A percentile compares a stretch with the other conserved stretches of the same genome.
Conservation (phyloP, 2,329 filamentous ascomycete species). For the Boeremia exigua region DNA sequence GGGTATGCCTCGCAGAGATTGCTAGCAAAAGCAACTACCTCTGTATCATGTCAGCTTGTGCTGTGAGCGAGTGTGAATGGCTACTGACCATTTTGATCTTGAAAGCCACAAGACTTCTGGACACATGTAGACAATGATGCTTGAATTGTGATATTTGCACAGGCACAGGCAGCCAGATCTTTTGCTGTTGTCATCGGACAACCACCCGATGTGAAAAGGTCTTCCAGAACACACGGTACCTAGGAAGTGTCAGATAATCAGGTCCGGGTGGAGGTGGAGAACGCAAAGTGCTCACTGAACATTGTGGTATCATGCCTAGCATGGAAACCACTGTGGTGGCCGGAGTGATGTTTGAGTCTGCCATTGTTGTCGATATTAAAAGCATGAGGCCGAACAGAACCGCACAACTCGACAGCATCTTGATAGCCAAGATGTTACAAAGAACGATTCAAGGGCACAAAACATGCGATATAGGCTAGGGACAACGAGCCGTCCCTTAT, state of each 20-base stretch:
- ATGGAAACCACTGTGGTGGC: slow-evolving; percentile 16
- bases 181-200: slow-evolving; percentile 19
- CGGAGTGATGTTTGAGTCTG: background rate
- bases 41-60: slow-evolving; percentile 6
- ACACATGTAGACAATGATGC: slow-evolving; percentile 16
- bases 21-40: slow-evolving; percentile 9
- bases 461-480: background rate
- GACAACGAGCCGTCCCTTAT: slow-evolving; percentile 1
- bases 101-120: slow-evolving; percentile 14
- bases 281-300: slow-evolving; percentile 9
- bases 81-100: slow-evolving; percentile 11
- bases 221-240: slow-evolving; percentile 17
- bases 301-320: slow-evolving; percentile 19
- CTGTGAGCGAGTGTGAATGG: background rate
- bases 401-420: background rate
- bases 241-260: background rate
- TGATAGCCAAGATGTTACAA: background rate
- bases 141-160: slow-evolving; percentile 16
- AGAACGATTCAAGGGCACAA: background rate
- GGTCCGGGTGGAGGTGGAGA: background rate
- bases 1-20: slow-evolving; percentile 20
- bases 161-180: slow-evolving; percentile 17
- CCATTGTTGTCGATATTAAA: background rate
- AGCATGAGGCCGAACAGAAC: slow-evolving; percentile 5
- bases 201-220: slow-evolving; percentile 15